A percentile compares a stretch with the other conserved stretches of the same genome.
These are phyloP conservation scores for Steccherinum ochraceum DNA, from an alignment of 768 basidiomycete species.

Conservation along the genomic window DNA sequence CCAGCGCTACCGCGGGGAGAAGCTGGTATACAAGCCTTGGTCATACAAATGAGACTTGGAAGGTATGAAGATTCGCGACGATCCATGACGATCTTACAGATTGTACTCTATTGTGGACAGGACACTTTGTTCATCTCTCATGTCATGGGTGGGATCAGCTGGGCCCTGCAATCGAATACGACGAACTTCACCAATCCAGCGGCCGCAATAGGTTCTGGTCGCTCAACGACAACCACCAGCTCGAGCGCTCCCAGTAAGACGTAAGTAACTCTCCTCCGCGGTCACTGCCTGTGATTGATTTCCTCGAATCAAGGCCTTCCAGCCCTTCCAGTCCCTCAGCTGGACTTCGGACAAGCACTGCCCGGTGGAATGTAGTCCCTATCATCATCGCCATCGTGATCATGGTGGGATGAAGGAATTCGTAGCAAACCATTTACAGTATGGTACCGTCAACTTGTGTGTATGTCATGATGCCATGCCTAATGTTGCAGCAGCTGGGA, in stretches of 20 bases:
- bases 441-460: background rate
- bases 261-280: too few species aligned
- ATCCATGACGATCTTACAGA: background rate
- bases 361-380: background rate
- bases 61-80: conserved; percentile 33
- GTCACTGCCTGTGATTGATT: too few species aligned
- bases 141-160: conserved; percentile 67
- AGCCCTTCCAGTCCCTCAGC: background rate
- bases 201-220: conserved; percentile 47
- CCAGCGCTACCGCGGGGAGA: conserved; percentile 48
- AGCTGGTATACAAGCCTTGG: conserved; percentile 84
- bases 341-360: background rate
- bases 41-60: conserved; percentile 75
- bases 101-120: conserved; percentile 27
- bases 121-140: conserved; percentile 66
- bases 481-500: too few species aligned
- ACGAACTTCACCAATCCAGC: conserved; percentile 58
- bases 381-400: background rate
- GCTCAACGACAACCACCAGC: conserved; percentile 1
- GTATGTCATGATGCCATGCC: background rate
- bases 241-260: background rate
- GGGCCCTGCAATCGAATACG: conserved; percentile 66
- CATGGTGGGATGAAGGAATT: background rate
- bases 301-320: too few species aligned
- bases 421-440: background rate